Evolutionary conservation across 1,284 basidiomycete genomes (phyloP), one percentile per base, ranked within the genome.

Genomic region (Puccinia horiana): DNA sequence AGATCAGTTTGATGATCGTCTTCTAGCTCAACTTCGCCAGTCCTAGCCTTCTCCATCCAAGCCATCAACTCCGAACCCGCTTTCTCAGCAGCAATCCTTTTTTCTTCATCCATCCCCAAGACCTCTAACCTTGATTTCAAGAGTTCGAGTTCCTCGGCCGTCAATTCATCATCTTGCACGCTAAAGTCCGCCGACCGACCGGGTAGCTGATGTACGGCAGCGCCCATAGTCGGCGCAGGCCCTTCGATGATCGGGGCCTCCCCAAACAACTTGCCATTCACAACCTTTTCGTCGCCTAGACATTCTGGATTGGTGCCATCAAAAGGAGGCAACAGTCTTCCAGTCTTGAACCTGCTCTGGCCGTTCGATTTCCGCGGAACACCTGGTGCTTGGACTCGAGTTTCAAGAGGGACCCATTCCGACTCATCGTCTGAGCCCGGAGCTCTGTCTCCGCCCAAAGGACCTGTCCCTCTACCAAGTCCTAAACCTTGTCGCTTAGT

Each of bases 351-450:
- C 23, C 72, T 65, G 14, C 56, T 63, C 29, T 47, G 16, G 16
- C 56, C 70, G 37, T 44, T 58, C 16, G 47, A 35, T 65, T 44
- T 18, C 42, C 61, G 58, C 3, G 80, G 72, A 23, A 81, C 49
- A n/a, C 80, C 80, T n/a, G 54, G 40, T 6, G 44, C 80, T 54
- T 75, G 42, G 14, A 47, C 35, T 35, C 44, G 35, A 52, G 42
- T 26, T 16, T 81, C 80, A 2, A 81, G n/a, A 1, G 80, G 80
- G 37, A 81, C 80, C 80, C 80, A 81, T 81, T 81, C 80, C 2
- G n/a, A 8, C 26, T 81, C 80, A 44, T 81, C 56, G 37, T 74
- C 42, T 47, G 29, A 56, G 49, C 61, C 61, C 20, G 80, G 80
- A 1, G 42, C 20, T 65, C 32, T 12, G 32, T 75, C 70, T 3